Base-by-base conservation (phyloP, 2,329 filamentous ascomycete genomes). In the Colletotrichum tanaceti region DNA sequence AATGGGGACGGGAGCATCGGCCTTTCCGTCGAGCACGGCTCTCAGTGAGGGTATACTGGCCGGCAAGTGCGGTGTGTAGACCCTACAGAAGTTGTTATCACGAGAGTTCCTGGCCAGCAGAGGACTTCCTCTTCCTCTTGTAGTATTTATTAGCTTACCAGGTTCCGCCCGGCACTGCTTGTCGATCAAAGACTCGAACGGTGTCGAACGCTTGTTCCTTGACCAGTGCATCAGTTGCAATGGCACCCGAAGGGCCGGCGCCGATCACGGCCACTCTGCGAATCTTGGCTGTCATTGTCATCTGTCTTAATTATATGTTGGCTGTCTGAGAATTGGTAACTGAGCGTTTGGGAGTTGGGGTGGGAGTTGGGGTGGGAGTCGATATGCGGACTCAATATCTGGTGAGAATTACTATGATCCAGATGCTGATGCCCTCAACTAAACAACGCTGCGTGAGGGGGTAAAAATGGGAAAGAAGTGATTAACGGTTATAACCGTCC, bases 161-260 rank as follows among this genome's bases (percentile, higher is more conserved):
- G 68, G 84, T 86, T 43, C 86, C 87, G 46, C 86, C 87, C 0
- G 84, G 80, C 41, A 78, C 81, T 66, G 86, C 84, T 66, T 86
- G 81, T 54, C 87, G 79, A 73, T 90, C 87, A 73, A 89, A 90
- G 0, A 89, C 85, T 22, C 84, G 81, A 64, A 89, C 85, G 1
- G 79, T 76, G 57, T 88, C 84, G 71, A 89, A 90, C 2, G 77
- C 74, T 63, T 85, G 79, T 74, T 90, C 87, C 73, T 85, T 82
- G 20, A 81, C 82, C 49, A 89, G 75, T 3, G 87, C 86, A 77
- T 89, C 86, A 3, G 87, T 82, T 0, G 86, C 77, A 68, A 89
- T 88, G 20, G 85, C 85, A 1, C 87, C 87, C 0, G 85, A 80
- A 1, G 87, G 87, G 1, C 87, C 87, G 1, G 86, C 82, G 13